Percentiles rank a stretch among this genome's conserved stretches.
Evolutionary conservation across 331 rosid species (phyloP).

Genomic region (Rhamnella rubrinervis): DNA sequence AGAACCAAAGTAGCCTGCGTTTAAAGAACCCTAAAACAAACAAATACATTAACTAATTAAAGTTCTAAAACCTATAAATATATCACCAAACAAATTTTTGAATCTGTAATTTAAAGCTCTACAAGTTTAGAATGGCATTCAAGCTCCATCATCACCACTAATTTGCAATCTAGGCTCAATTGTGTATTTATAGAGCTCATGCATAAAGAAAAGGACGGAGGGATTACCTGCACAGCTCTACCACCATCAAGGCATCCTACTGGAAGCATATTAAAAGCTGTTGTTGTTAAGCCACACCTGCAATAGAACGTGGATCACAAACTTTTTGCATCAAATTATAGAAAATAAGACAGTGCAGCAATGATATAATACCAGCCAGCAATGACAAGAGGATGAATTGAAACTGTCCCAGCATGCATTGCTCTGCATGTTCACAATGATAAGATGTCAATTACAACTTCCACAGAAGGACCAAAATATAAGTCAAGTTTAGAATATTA

Average conservation of each 20-base stretch:
- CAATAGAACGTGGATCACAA: constrained; percentile 28
- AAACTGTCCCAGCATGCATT: constrained; percentile 85
- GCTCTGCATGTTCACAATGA: constrained; percentile 50
- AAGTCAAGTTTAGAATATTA: background rate
- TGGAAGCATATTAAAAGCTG: constrained; percentile 98
- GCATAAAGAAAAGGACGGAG: constrained; percentile 7
- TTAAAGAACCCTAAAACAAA: too few relatives aligned
- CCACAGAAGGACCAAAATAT: background rate
- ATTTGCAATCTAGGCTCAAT: constrained; percentile 18
- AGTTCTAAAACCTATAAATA: background rate
- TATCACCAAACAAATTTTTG: background rate
- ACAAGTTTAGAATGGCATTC: background rate
- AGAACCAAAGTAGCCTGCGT: too few relatives aligned
- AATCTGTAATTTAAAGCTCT: too few relatives aligned
- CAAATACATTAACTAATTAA: background rate
- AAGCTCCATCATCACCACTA: constrained; percentile 4
- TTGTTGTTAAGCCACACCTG: constrained; percentile 96
- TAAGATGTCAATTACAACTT: constrained; percentile 4
- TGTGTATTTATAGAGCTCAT: constrained; percentile 18
- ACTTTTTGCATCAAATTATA: constrained; percentile 16
- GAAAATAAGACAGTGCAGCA: constrained; percentile 26
- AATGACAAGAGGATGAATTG: constrained; percentile 93
- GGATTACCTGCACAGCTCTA: constrained; percentile 82
- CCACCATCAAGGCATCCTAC: constrained; percentile 99
- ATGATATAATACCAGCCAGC: constrained; percentile 85